Evolutionary conservation across 2,329 filamentous ascomycete species (phyloP).

Genomic region (Shiraia sp.): DNA sequence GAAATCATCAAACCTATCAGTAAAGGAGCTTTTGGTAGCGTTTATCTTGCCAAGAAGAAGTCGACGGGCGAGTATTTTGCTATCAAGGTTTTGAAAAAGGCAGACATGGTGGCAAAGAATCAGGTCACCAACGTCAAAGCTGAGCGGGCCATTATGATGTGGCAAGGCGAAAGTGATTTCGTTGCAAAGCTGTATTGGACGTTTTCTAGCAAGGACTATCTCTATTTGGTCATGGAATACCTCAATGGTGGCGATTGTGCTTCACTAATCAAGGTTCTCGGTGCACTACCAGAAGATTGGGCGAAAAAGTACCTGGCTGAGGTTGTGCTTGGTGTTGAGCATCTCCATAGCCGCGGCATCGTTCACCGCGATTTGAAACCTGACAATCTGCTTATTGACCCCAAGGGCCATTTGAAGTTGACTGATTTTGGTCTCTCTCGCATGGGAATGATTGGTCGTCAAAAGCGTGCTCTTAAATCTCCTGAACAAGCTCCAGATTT

Average conservation of each 20-base stretch:
- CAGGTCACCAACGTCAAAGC: slow-evolving; percentile 99
- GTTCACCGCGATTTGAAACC: slow-evolving; percentile 97
- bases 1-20: slow-evolving; percentile 99
- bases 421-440: slow-evolving; percentile 97
- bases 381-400: slow-evolving; percentile 95
- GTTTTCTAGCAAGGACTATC: slow-evolving; percentile 98
- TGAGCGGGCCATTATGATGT: slow-evolving; percentile 99
- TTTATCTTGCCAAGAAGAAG: slow-evolving; percentile 98
- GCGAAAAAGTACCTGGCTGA: slow-evolving; percentile 96
- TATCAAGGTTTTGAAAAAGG: slow-evolving; percentile 97
- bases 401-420: slow-evolving; percentile 93
- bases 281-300: slow-evolving; percentile 94
- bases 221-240: slow-evolving; percentile 99
- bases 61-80: slow-evolving; percentile 98
- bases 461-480: slow-evolving; percentile 85
- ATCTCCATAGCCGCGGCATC: slow-evolving; percentile 90
- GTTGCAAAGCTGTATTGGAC: slow-evolving; percentile 99
- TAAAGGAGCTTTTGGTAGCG: slow-evolving; percentile 96
- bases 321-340: slow-evolving; percentile 94
- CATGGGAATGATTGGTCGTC: slow-evolving; percentile 94
- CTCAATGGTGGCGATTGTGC: slow-evolving; percentile 97
- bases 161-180: slow-evolving; percentile 98
- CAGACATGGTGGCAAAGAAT: slow-evolving; percentile 99
- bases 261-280: slow-evolving; percentile 91
- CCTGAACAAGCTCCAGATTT: slow-evolving; percentile 85